Evolutionary conservation across 2,329 filamentous ascomycete genomes (phyloP), one percentile per base, ranked within the genome.

Genomic region (Colletotrichum graminicola): DNA sequence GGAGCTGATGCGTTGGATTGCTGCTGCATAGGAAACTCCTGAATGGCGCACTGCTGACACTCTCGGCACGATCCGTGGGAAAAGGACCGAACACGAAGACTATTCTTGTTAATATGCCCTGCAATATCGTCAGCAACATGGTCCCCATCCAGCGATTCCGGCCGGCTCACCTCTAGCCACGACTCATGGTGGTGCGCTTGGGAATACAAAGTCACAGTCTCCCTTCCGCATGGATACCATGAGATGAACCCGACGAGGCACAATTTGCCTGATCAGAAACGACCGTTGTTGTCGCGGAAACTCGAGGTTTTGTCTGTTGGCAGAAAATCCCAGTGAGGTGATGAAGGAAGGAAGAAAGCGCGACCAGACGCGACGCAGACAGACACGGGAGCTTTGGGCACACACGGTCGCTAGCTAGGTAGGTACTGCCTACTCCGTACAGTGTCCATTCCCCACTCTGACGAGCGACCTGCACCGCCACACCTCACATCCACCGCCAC

Each of bases 311-410:
- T 26, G 55, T 18, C 55, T 5, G 36, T 57, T 6, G n/a, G 55
- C 12, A 57, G 7, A 41, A 57, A 18, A 41, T 10, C 11, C 34
- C 41, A 26, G 41, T 32, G 14, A 32, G 26, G 29, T 54, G 52
- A 34, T 59, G 54, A 14, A 39, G 52, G 54, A 14, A 39, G 52
- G 43, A n/a, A 59, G 26, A 39, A 47, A 59, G 34, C 47, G 61
- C 61, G 47, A 41, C 36, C 61, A 43, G 60, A 63, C 61, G 61
- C 61, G 61, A 57, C 55, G 55, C 34, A 41, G 61, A 34, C 29
- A 18, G 45, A 29, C 12, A 12, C 32, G 41, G 21, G 45, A 39
- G 32, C 23, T 32, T 41, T 52, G 45, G 36, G 49, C 61, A 29
- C 45, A 26, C 18, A 36, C 21, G 26, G 18, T 47, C 23, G 16